Conservation (phyloP, 257 asterid genomes). For the Echites panduratus region DNA sequence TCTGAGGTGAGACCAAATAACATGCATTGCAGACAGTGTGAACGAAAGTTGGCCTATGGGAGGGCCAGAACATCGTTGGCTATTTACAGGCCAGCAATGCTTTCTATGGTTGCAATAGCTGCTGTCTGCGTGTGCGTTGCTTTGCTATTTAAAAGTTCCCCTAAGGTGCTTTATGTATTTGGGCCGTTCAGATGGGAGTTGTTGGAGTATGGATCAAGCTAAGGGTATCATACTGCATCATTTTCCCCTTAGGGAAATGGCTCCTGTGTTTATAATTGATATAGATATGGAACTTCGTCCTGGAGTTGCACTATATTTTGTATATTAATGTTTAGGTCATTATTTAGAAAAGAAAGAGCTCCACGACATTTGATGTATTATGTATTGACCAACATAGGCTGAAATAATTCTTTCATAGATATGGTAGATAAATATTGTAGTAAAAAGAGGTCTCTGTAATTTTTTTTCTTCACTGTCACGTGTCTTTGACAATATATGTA, state of each 20-base stretch:
- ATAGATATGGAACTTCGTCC: neutral
- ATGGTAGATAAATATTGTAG: neutral
- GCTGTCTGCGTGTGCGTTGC: slow-evolving; percentile 48
- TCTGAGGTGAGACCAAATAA: slow-evolving; percentile 2
- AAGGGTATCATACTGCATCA: neutral
- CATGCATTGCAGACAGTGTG: slow-evolving; percentile 30
- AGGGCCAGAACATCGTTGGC: slow-evolving; percentile 30
- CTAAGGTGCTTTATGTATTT: slow-evolving; percentile 35
- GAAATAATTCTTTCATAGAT: slow-evolving; percentile 1
- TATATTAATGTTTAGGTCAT: neutral
- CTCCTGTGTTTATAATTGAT: neutral
- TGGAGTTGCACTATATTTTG: neutral
- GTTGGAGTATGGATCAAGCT: slow-evolving; percentile 43
- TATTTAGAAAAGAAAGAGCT: neutral
- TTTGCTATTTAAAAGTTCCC: slow-evolving; percentile 41
- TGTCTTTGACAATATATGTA: neutral
- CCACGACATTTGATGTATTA: neutral
- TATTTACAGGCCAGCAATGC: slow-evolving; percentile 46
- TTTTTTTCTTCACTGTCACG: neutral
- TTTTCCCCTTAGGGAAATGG: neutral
- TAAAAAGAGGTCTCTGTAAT: neutral
- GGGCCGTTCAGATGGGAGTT: slow-evolving; percentile 48
- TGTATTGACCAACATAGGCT: neutral
- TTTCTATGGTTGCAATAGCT: slow-evolving; percentile 45
- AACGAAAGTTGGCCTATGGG: slow-evolving; percentile 29